Evolutionary conservation across 441 rosid genomes (phyloP).

Genomic region (Populus hybrid): DNA sequence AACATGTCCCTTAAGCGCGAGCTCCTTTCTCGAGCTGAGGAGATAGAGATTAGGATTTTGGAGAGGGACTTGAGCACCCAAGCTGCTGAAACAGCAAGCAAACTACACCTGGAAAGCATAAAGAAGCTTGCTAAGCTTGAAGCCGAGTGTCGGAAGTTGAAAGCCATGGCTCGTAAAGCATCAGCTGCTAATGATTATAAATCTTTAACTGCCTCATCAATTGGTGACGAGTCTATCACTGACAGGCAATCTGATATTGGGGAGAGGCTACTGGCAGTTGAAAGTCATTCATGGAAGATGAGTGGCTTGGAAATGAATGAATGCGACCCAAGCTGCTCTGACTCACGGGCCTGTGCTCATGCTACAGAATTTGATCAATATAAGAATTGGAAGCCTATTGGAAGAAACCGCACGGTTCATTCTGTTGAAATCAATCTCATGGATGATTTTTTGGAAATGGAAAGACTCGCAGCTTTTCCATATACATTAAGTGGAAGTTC

Average conservation of each 20-base stretch:
- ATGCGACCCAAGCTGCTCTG: conserved; percentile 29
- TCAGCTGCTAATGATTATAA: conserved; percentile 29
- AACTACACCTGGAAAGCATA: conserved; percentile 73
- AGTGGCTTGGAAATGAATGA: conserved; percentile 19
- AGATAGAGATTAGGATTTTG: conserved; percentile 49
- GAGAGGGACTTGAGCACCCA: conserved; percentile 80
- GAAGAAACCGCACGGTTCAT: conserved; percentile 43
- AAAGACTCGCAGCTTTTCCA: conserved; percentile 65
- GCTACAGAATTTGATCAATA: conserved; percentile 29
- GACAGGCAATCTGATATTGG: conserved; percentile 70
- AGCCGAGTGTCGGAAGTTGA: conserved; percentile 71
- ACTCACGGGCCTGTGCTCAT: conserved; percentile 30
- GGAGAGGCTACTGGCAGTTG: conserved; percentile 46
- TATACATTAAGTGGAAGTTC: conserved; percentile 40
- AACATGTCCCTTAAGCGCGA: conserved; percentile 51
- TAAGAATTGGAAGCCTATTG: conserved; percentile 33
- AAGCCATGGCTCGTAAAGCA: conserved; percentile 51
- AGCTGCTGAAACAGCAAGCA: conserved; percentile 90
- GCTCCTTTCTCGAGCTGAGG: conserved; percentile 55
- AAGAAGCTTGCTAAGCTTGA: conserved; percentile 77
- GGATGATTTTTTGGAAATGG: conserved; percentile 99
- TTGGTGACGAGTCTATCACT: conserved; percentile 47
- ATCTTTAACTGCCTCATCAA: conserved; percentile 40
- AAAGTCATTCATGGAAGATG: conserved; percentile 37
- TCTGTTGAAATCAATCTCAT: conserved; percentile 58